A percentile compares a stretch with the other conserved stretches of the same genome.
Evolutionary conservation across 352 stramenopile species (phyloP).

Genomic region (Phytophthora sp.): DNA sequence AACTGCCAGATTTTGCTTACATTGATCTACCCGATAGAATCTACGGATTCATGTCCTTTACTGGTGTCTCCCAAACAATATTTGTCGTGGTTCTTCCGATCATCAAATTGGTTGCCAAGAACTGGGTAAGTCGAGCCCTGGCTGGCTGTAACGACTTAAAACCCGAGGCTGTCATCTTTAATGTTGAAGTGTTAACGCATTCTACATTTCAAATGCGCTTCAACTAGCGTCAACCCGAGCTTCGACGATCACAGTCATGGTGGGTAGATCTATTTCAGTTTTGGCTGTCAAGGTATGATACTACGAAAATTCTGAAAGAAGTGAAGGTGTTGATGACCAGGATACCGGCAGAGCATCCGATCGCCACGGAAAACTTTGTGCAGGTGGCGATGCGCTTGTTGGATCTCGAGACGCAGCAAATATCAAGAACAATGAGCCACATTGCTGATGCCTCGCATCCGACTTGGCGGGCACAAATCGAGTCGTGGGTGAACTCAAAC

Average conservation of each 20-base stretch:
- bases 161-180: constrained; percentile 44
- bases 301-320: constrained; percentile 7
- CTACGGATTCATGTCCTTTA: constrained; percentile 27
- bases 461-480: constrained; percentile 2
- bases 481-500: constrained; percentile 4
- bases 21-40: constrained; percentile 41
- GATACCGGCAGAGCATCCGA: constrained; percentile 12
- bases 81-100: constrained; percentile 20
- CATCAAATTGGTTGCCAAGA: constrained; percentile 34
- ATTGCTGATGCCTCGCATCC: constrained; percentile 1
- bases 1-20: constrained; percentile 29
- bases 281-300: constrained; percentile 7
- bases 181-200: constrained; percentile 43
- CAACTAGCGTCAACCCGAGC: constrained; percentile 20
- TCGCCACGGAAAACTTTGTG: constrained; percentile 22
- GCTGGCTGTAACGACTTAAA: constrained; percentile 31
- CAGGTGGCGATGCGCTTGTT: constrained; percentile 23
- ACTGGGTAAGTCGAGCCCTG: constrained; percentile 33
- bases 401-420: neutral
- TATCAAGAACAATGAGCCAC: neutral
- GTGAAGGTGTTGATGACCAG: constrained; percentile 25
- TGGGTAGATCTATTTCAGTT: constrained; percentile 10
- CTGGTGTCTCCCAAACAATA: constrained; percentile 17
- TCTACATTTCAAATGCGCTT: constrained; percentile 36
- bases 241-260: constrained; percentile 22